phyloP scores from a whole-genome alignment of 305 asterid species.

The Fraxinus platypoda region DNA sequence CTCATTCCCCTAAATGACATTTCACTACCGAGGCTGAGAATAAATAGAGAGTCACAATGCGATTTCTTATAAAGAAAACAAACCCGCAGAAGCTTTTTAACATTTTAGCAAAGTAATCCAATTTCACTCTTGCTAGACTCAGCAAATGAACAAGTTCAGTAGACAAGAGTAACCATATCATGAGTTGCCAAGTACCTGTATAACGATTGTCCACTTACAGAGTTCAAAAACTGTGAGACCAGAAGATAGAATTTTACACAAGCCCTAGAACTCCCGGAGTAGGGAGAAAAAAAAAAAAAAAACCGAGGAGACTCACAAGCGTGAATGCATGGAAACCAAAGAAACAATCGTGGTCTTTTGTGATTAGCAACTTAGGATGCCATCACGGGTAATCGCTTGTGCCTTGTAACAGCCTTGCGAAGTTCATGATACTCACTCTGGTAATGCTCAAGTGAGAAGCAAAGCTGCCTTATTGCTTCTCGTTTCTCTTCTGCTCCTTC shows the following conservation, averaged over 20 bases:
- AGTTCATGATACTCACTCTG: constrained; percentile 69
- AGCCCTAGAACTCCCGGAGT: background rate
- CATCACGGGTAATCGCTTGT: constrained; percentile 49
- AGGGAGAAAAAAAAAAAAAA: background rate
- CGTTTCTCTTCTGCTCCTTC: constrained; percentile 95
- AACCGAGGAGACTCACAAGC: background rate
- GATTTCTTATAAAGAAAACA: background rate
- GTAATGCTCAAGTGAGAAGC: constrained; percentile 85
- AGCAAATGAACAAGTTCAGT: background rate
- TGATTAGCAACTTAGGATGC: constrained; percentile 38
- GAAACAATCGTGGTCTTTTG: background rate
- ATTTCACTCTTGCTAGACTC: background rate
- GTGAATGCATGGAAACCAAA: background rate
- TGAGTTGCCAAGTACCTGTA: background rate
- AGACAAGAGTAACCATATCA: background rate
- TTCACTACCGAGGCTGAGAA: background rate
- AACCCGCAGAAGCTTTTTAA: background rate
- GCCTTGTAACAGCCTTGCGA: constrained; percentile 51
- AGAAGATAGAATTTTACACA: constrained; percentile 15
- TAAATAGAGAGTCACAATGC: background rate
- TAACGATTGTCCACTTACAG: background rate
- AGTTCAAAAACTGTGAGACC: constrained; percentile 5
- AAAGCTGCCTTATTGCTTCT: constrained; percentile 91
- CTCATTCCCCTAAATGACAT: background rate
- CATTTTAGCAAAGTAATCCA: background rate